These are phyloP conservation scores for Podospora pseudopauciseta DNA, from an alignment of 495 filamentous ascomycete species.

Conservation along the genomic window DNA sequence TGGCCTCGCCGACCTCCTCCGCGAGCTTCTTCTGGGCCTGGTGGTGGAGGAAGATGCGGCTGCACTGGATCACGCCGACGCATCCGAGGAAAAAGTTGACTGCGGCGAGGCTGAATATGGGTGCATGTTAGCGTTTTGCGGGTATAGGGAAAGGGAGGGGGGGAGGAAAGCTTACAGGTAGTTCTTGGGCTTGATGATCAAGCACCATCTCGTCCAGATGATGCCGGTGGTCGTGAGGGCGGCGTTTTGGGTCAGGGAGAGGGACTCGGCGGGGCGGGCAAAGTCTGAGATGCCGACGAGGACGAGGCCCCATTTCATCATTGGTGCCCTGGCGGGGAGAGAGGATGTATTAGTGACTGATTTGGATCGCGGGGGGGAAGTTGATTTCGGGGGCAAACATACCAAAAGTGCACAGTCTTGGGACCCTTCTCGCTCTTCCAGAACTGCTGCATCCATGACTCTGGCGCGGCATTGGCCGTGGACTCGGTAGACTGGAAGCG, in stretches of 20 bases:
- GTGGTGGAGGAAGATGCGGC: slow-evolving; percentile 69
- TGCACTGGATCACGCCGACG: slow-evolving; percentile 78
- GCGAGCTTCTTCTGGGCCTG: slow-evolving; percentile 52
- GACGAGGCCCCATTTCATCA: slow-evolving; percentile 97
- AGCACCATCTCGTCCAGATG: slow-evolving; percentile 99
- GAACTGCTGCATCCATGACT: slow-evolving; percentile 64
- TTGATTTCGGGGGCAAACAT: neutral
- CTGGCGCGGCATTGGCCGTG: slow-evolving; percentile 40
- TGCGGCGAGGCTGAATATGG: slow-evolving; percentile 64
- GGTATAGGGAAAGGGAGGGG: neutral
- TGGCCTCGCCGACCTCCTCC: slow-evolving; percentile 45
- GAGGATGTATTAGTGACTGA: neutral
- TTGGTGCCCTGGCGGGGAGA: slow-evolving; percentile 64
- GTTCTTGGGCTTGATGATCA: slow-evolving; percentile 93
- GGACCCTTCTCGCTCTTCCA: slow-evolving; percentile 85
- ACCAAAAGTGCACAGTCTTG: slow-evolving; percentile 99
- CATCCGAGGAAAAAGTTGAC: slow-evolving; percentile 97
- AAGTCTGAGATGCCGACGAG: slow-evolving; percentile 91
- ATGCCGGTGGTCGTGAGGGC: slow-evolving; percentile 84
- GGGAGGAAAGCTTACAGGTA: slow-evolving; percentile 57
- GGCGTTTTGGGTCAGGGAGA: slow-evolving; percentile 85
- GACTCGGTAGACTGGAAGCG: slow-evolving; percentile 64
- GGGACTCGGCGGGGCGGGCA: slow-evolving; percentile 82
- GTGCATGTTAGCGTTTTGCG: too few relatives aligned
- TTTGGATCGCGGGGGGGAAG: neutral